phyloP scores from a whole-genome alignment of 2,329 filamentous ascomycete genomes.

The Fusarium torulosum region DNA sequence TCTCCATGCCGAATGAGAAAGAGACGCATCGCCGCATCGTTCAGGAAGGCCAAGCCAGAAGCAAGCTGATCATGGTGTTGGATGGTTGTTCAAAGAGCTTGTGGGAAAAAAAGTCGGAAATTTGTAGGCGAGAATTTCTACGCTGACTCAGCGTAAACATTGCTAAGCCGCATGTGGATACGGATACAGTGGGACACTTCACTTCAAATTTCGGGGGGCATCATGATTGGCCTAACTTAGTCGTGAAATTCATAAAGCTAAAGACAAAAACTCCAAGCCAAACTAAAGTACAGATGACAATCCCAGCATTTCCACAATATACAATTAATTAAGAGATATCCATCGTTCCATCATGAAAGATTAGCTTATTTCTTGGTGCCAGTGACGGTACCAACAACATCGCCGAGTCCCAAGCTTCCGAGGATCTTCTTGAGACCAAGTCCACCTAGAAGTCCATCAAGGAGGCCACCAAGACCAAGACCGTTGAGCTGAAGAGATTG shows the following conservation, averaged over 20 bases:
- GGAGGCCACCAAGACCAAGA: slow-evolving; percentile 83
- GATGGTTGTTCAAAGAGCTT: slow-evolving; percentile 3
- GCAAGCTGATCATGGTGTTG: slow-evolving; percentile 42
- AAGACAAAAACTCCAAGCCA: slow-evolving; percentile 35
- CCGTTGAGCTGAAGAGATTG: slow-evolving; percentile 68
- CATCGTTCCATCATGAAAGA: slow-evolving; percentile 9
- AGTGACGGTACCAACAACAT: slow-evolving; percentile 57
- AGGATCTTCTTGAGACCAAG: slow-evolving; percentile 82
- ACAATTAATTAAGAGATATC: slow-evolving; percentile 20
- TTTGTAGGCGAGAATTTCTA: slow-evolving; percentile 31
- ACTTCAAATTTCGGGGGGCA: slow-evolving; percentile 2
- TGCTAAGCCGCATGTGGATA: slow-evolving; percentile 10
- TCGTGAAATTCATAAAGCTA: slow-evolving; percentile 36
- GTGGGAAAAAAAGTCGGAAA: slow-evolving; percentile 33
- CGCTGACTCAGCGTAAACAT: slow-evolving; percentile 23
- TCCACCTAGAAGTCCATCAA: slow-evolving; percentile 82
- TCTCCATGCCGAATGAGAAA: slow-evolving; percentile 89
- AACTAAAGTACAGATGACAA: slow-evolving; percentile 14
- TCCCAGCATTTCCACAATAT: slow-evolving; percentile 7
- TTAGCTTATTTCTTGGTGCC: slow-evolving; percentile 47
- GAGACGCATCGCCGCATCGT: slow-evolving; percentile 59
- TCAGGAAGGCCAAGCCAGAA: slow-evolving; percentile 36
- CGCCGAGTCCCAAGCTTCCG: slow-evolving; percentile 75
- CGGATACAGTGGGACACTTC: not conserved
- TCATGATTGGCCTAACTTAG: slow-evolving; percentile 28